Conservation (phyloP, 331 rosid species). For the Dryas integrifolia region DNA sequence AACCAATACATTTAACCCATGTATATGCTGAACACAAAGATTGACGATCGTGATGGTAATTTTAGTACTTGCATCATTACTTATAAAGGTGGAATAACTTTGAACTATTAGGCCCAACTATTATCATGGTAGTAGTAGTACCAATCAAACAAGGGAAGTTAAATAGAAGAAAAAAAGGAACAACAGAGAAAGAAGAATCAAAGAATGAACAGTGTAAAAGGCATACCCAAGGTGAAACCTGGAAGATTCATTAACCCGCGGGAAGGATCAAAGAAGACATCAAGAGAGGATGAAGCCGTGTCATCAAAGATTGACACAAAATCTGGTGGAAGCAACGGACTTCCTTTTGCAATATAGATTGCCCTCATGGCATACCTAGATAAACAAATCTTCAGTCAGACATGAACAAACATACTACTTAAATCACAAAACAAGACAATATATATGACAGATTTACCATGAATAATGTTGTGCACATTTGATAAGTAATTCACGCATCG, state of each 20-base stretch:
- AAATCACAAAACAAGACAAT: constrained; percentile 19
- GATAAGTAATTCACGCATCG: constrained; percentile 70
- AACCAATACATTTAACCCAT: background rate
- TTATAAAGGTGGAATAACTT: background rate
- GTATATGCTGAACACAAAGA: background rate
- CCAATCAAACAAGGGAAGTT: constrained; percentile 3
- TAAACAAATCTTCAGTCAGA: constrained; percentile 32
- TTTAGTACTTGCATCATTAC: background rate
- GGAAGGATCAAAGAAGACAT: constrained; percentile 93
- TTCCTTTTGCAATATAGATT: constrained; percentile 94
- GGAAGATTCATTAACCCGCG: constrained; percentile 72
- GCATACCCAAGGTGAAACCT: constrained; percentile 75
- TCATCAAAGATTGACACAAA: constrained; percentile 96
- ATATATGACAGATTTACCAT: constrained; percentile 52
- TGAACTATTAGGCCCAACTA: background rate
- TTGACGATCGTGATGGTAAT: background rate
- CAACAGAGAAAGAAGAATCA: constrained; percentile 8
- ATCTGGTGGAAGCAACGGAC: constrained; percentile 92
- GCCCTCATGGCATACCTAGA: constrained; percentile 96
- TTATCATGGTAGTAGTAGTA: background rate
- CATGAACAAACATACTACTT: constrained; percentile 9
- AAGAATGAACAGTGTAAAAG: constrained; percentile 16
- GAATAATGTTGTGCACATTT: constrained; percentile 95
- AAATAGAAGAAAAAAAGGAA: background rate
- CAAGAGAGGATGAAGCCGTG: constrained; percentile 91